Evolutionary conservation across 805 yeast species (phyloP).

Genomic region (Starmerella sp.): DNA sequence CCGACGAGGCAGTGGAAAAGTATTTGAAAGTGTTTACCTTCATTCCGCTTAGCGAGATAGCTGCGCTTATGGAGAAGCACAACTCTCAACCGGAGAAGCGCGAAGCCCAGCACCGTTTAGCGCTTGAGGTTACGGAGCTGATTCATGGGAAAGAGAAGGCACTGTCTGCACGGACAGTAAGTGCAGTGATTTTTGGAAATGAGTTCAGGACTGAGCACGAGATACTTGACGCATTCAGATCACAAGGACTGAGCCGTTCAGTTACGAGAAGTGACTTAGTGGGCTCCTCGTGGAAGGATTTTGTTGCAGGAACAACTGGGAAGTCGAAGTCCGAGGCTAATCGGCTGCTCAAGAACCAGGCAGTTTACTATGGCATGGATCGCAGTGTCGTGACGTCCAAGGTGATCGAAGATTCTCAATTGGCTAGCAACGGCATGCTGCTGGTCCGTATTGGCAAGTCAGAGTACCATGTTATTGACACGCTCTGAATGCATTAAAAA

Average conservation of each 20-base stretch:
- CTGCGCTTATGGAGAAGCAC: conserved; percentile 44
- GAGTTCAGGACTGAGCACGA: conserved; percentile 32
- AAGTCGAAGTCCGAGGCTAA: conserved; percentile 42
- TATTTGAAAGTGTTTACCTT: conserved; percentile 70
- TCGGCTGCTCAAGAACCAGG: conserved; percentile 55
- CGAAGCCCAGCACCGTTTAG: conserved; percentile 64
- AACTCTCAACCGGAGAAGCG: conserved; percentile 48
- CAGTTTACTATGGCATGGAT: conserved; percentile 58
- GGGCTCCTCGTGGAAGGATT: conserved; percentile 37
- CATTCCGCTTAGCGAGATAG: conserved; percentile 53
- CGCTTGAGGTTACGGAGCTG: conserved; percentile 74
- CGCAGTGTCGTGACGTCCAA: conserved; percentile 42
- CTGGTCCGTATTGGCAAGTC: conserved; percentile 67
- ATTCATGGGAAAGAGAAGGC: conserved; percentile 78
- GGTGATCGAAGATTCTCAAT: conserved; percentile 36
- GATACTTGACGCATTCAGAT: conserved; percentile 44
- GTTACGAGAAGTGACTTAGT: conserved; percentile 31
- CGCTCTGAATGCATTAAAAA: conserved; percentile 6
- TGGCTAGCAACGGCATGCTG: conserved; percentile 45
- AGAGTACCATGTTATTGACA: conserved; percentile 27
- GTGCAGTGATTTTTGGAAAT: conserved; percentile 57
- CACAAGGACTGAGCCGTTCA: conserved; percentile 43
- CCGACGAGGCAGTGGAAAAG: conserved; percentile 50
- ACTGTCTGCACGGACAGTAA: conserved; percentile 50
- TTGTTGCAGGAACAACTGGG: conserved; percentile 39